Evolutionary conservation across 2,329 filamentous ascomycete species (phyloP).

Genomic region (Botryotinia calthae): DNA sequence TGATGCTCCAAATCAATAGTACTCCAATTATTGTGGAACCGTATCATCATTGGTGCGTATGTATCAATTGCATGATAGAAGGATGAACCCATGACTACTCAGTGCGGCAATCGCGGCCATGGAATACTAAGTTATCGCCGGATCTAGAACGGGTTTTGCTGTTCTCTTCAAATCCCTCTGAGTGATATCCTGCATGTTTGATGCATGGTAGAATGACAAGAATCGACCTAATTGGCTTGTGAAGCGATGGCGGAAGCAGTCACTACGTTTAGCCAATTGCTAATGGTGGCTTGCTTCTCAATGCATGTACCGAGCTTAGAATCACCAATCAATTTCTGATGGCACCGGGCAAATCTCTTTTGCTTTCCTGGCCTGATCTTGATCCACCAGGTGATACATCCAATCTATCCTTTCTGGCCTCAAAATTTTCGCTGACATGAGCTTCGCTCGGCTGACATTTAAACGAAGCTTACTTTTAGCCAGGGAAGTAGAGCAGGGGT

Average conservation of each 20-base stretch:
- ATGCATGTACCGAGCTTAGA: neutral
- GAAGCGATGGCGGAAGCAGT: neutral
- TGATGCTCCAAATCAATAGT: neutral
- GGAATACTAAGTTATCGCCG: slow-evolving; percentile 1
- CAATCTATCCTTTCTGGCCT: neutral
- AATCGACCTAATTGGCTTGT: neutral
- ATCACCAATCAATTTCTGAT: neutral
- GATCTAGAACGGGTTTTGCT: neutral
- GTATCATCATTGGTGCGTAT: neutral
- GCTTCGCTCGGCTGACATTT: slow-evolving; percentile 7
- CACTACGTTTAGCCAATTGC: neutral
- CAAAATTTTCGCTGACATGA: slow-evolving; percentile 12
- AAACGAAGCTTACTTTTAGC: slow-evolving; percentile 7
- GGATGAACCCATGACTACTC: neutral
- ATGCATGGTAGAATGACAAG: neutral
- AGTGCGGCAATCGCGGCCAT: neutral
- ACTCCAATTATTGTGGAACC: neutral
- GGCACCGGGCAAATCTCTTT: no score
- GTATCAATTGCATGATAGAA: neutral
- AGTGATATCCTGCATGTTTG: neutral
- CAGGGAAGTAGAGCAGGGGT: neutral
- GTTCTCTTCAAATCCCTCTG: neutral
- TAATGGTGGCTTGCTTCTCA: neutral
- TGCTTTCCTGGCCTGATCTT: neutral
- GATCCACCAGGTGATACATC: no score